phyloP scores from a whole-genome alignment of 2,329 filamentous ascomycete species.

The Harringtonia lauricola region DNA sequence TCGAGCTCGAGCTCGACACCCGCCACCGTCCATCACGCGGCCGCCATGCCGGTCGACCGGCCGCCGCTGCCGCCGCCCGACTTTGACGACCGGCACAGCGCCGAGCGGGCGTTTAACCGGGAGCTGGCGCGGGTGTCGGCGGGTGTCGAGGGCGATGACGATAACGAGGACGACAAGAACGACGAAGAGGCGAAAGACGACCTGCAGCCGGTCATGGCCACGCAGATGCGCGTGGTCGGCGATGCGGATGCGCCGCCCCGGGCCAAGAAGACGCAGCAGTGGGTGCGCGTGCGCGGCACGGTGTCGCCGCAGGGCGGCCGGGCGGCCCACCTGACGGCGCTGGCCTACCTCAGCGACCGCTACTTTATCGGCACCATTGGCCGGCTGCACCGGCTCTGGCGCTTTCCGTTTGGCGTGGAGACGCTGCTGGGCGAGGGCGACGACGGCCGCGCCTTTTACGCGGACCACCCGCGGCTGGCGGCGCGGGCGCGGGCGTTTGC shows the following conservation, averaged over 20 bases:
- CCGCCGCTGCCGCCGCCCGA: conserved; percentile 22
- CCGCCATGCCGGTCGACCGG: conserved; percentile 9
- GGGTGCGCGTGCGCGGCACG: conserved; percentile 61
- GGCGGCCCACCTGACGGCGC: conserved; percentile 71
- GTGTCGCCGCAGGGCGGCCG: conserved; percentile 66
- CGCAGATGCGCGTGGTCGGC: conserved; percentile 28
- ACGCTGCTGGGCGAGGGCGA: conserved; percentile 30
- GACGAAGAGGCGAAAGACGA: background rate
- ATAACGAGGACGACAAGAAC: background rate
- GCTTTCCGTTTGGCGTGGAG: conserved; percentile 46
- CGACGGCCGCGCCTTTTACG: conserved; percentile 15
- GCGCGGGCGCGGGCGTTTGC: conserved; percentile 22
- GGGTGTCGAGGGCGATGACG: background rate
- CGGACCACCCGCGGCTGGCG: conserved; percentile 35
- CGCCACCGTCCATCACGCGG: conserved; percentile 16
- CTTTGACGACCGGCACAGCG: conserved; percentile 30
- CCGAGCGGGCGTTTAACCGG: conserved; percentile 31
- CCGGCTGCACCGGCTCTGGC: conserved; percentile 70
- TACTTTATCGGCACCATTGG: conserved; percentile 88
- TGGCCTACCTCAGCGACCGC: conserved; percentile 88
- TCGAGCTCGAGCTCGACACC: conserved; percentile 24
- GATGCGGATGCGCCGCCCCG: conserved; percentile 41
- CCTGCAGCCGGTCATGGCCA: conserved; percentile 32
- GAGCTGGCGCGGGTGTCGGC: conserved; percentile 6
- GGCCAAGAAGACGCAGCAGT: conserved; percentile 58